phyloP scores from a whole-genome alignment of 176 grass and related monocot species.

The Eleusine indica region DNA sequence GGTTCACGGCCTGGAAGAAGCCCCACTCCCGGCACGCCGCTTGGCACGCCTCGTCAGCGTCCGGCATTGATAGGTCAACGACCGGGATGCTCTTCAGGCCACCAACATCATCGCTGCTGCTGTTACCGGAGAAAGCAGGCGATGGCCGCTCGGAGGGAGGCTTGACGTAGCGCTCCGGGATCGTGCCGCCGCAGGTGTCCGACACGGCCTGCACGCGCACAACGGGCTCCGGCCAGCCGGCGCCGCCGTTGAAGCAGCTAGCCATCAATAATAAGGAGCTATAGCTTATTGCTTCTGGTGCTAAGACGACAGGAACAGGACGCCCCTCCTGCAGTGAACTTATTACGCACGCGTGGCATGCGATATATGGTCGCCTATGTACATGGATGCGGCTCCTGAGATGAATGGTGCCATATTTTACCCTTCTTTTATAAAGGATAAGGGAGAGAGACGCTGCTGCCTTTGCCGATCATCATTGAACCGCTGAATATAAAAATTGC shows the following conservation, averaged over 20 bases:
- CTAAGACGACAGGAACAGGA: background rate
- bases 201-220: slow-evolving; percentile 73
- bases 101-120: background rate
- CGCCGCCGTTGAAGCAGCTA: slow-evolving; percentile 63
- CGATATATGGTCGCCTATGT: slow-evolving; percentile 28
- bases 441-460: slow-evolving; percentile 30
- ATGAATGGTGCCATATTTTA: slow-evolving; percentile 21
- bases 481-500: slow-evolving; percentile 39
- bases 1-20: slow-evolving; percentile 91
- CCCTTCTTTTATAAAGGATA: slow-evolving; percentile 49
- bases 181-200: slow-evolving; percentile 51
- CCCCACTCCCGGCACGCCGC: slow-evolving; percentile 77
- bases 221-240: slow-evolving; percentile 81
- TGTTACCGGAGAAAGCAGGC: background rate
- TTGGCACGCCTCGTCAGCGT: slow-evolving; percentile 30
- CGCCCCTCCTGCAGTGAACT: background rate
- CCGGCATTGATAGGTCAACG: slow-evolving; percentile 60
- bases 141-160: slow-evolving; percentile 51
- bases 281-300: background rate
- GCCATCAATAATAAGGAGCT: background rate
- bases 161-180: slow-evolving; percentile 77
- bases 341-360: slow-evolving; percentile 15
- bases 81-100: slow-evolving; percentile 56
- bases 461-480: slow-evolving; percentile 41
- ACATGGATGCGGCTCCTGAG: background rate